phyloP scores from a whole-genome alignment of 2,329 filamentous ascomycete genomes.

The Diaporthe caulivora region DNA sequence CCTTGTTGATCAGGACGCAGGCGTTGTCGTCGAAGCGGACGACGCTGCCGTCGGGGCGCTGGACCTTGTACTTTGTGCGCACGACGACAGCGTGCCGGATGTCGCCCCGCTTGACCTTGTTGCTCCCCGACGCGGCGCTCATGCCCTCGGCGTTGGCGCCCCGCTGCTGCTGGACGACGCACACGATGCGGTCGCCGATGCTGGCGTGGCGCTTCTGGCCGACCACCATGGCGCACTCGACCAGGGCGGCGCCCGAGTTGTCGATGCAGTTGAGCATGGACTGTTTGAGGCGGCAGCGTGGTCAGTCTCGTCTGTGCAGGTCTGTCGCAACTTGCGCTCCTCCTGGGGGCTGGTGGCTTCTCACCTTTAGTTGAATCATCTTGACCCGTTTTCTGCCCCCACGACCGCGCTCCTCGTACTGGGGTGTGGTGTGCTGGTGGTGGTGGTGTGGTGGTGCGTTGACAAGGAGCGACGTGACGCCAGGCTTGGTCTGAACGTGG shows the following conservation, averaged over 20 bases:
- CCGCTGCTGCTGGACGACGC: conserved; percentile 97
- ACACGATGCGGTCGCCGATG: conserved; percentile 96
- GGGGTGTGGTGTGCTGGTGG: not conserved
- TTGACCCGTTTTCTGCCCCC: conserved; percentile 55
- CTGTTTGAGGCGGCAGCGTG: conserved; percentile 57
- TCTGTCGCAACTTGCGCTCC: conserved; percentile 35
- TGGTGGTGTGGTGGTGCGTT: conserved; percentile 27
- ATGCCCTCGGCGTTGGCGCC: conserved; percentile 79
- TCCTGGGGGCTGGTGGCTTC: not conserved
- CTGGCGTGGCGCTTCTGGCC: conserved; percentile 89
- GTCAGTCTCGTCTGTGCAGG: not conserved
- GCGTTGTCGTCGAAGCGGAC: conserved; percentile 98
- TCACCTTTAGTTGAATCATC: conserved; percentile 94
- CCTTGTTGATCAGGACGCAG: conserved; percentile 96
- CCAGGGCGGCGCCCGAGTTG: conserved; percentile 97
- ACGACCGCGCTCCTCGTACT: conserved; percentile 35
- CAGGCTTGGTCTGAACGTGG: not conserved
- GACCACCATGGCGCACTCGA: conserved; percentile 95
- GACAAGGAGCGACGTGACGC: not conserved
- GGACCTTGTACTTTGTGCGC: conserved; percentile 87
- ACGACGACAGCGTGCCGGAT: conserved; percentile 97
- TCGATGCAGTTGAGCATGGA: conserved; percentile 99
- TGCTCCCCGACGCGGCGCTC: conserved; percentile 78
- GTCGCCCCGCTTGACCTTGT: conserved; percentile 96
- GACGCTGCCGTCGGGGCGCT: conserved; percentile 88